Evolutionary conservation across 1,284 basidiomycete genomes (phyloP).

Genomic region (Tylopilus sp.): DNA sequence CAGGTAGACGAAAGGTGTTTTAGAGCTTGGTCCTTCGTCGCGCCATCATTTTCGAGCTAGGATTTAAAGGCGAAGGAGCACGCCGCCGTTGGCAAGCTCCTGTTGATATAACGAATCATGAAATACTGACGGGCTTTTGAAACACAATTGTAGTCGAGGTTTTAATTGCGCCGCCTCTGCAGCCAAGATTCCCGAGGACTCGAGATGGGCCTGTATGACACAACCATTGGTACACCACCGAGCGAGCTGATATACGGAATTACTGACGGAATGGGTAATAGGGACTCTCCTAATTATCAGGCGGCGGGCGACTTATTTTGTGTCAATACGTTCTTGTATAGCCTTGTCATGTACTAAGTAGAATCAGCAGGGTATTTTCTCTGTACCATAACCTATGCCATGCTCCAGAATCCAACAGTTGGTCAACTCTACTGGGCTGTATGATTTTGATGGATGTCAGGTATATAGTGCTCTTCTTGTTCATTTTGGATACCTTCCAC

Average conservation of each 20-base stretch:
- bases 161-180: no score
- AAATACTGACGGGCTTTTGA: no score
- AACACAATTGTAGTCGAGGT: no score
- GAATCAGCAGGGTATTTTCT: no score
- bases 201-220: slow-evolving; percentile 15
- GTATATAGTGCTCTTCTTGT: slow-evolving; percentile 40
- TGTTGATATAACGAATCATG: no score
- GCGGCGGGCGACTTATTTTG: slow-evolving; percentile 41
- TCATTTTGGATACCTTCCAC: slow-evolving; percentile 47
- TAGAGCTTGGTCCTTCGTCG: no score
- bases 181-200: no score
- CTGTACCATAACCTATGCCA: slow-evolving; percentile 34
- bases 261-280: slow-evolving; percentile 10
- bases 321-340: slow-evolving; percentile 47
- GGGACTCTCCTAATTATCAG: slow-evolving; percentile 42
- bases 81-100: no score
- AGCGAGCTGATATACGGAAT: background rate
- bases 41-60: no score
- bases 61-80: no score
- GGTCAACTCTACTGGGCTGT: slow-evolving; percentile 11
- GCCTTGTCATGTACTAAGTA: slow-evolving; percentile 46
- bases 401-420: slow-evolving; percentile 45
- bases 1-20: no score
- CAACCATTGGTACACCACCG: slow-evolving; percentile 13
- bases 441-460: slow-evolving; percentile 21